Percentiles rank a stretch among this genome's conserved stretches.
phyloP scores from a whole-genome alignment of 495 filamentous ascomycete species.

The Lasiosphaeris hirsuta region DNA sequence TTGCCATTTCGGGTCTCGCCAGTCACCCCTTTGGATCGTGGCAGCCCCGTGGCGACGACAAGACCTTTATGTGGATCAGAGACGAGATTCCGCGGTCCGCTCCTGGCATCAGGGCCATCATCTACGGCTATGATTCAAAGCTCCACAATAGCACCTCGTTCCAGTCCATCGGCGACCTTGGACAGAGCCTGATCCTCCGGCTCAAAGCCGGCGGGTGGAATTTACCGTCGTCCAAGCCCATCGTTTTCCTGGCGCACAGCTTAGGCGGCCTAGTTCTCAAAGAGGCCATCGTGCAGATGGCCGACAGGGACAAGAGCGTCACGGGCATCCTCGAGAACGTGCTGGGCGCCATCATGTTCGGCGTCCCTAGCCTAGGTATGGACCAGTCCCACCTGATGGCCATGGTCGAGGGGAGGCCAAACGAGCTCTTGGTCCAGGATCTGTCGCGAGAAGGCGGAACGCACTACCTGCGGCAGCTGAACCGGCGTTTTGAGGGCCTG shows the following conservation, averaged over 20 bases:
- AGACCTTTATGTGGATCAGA: conserved; percentile 32
- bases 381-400: conserved; percentile 11
- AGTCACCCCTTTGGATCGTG: conserved; percentile 19
- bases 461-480: background rate
- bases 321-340: conserved; percentile 12
- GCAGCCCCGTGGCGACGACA: conserved; percentile 18
- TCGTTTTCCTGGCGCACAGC: conserved; percentile 36
- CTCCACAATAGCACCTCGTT: conserved; percentile 14
- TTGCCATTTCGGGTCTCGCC: conserved; percentile 21
- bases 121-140: conserved; percentile 30
- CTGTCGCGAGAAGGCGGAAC: background rate
- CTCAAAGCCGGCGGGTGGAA: conserved; percentile 2
- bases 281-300: conserved; percentile 20
- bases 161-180: conserved; percentile 21
- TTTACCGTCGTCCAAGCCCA: conserved; percentile 12
- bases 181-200: conserved; percentile 5
- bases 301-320: too few species aligned
- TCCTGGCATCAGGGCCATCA: conserved; percentile 21
- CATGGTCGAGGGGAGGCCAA: conserved; percentile 16
- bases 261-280: conserved; percentile 36
- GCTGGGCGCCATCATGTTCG: conserved; percentile 32
- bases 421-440: conserved; percentile 8
- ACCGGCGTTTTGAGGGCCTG: background rate
- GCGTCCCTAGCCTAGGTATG: conserved; percentile 33
- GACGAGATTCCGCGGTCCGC: conserved; percentile 29